A percentile compares a stretch with the other conserved stretches of the same genome.
Conservation (phyloP, 163 green algal genomes). For the Dunaliella salina region DNA sequence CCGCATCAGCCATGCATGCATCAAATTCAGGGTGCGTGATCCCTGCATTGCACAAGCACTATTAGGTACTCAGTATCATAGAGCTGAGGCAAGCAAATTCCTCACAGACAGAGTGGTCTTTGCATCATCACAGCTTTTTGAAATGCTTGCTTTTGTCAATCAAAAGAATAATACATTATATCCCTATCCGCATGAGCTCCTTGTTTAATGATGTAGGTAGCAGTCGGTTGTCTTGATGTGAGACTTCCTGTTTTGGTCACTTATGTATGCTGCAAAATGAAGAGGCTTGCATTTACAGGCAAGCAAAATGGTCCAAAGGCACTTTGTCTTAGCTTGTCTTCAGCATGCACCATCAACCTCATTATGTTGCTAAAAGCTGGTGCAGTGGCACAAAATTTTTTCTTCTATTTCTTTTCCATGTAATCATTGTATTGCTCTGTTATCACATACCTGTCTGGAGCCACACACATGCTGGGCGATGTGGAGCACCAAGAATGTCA, state of each 20-base stretch:
- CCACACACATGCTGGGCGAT: neutral
- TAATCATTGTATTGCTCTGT: neutral
- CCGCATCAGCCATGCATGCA: neutral
- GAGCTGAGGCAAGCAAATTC: neutral
- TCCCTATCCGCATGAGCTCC: too few species aligned
- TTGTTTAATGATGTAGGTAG: too few species aligned
- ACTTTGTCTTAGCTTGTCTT: neutral
- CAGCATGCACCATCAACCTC: neutral
- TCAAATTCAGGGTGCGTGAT: conserved; percentile 1
- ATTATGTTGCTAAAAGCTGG: neutral
- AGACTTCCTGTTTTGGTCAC: too few species aligned
- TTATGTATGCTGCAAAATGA: too few species aligned
- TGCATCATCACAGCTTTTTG: too few species aligned
- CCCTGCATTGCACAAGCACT: neutral
- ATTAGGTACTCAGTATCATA: neutral
- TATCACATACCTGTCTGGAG: neutral
- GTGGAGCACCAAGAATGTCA: neutral
- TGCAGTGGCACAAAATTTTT: neutral
- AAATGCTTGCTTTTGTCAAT: too few species aligned
- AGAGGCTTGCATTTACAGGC: neutral
- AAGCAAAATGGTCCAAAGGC: neutral
- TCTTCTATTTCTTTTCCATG: neutral
- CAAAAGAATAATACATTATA: too few species aligned
- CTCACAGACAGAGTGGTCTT: too few species aligned
- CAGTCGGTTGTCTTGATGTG: too few species aligned